Percentiles rank a stretch among this genome's conserved stretches.
Evolutionary conservation across 139 green algal species (phyloP).

Genomic region (Picochlorum sp.): DNA sequence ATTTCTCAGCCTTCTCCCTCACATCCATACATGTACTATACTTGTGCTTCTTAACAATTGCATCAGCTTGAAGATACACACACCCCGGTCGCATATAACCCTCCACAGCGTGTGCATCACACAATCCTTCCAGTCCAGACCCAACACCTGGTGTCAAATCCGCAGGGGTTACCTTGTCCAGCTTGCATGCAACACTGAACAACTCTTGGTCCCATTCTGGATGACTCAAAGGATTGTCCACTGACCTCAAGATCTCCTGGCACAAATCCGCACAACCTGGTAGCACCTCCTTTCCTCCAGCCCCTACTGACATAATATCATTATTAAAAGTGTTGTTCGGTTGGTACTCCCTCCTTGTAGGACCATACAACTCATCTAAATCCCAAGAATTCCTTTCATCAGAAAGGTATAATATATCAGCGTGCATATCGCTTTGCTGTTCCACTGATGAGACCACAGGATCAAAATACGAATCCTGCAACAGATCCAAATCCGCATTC

Average conservation of each 20-base stretch:
- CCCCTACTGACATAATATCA: not conserved
- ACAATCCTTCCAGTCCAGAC: constrained; percentile 39
- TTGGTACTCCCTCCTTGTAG: not conserved
- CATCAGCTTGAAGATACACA: constrained; percentile 47
- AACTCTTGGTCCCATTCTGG: constrained; percentile 4
- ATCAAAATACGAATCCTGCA: constrained; percentile 24
- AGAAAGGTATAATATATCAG: not conserved
- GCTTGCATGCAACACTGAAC: constrained; percentile 46
- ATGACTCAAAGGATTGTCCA: constrained; percentile 13
- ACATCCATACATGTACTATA: constrained; percentile 12
- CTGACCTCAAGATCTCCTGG: constrained; percentile 16
- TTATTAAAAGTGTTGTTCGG: not conserved
- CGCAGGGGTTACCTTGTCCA: constrained; percentile 69
- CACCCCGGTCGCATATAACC: constrained; percentile 69
- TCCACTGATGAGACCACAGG: not conserved
- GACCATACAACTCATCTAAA: constrained; percentile 21
- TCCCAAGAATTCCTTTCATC: constrained; percentile 9
- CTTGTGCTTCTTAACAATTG: not conserved
- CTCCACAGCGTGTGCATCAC: constrained; percentile 38
- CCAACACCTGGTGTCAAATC: constrained; percentile 58
- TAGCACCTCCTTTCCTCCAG: not conserved
- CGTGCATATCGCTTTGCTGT: not conserved
- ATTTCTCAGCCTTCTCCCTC: constrained; percentile 10
- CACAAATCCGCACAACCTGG: not conserved
- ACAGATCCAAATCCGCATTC: constrained; percentile 9